Conservation (phyloP, 1,284 basidiomycete genomes). For the Blastosporella zonata region DNA sequence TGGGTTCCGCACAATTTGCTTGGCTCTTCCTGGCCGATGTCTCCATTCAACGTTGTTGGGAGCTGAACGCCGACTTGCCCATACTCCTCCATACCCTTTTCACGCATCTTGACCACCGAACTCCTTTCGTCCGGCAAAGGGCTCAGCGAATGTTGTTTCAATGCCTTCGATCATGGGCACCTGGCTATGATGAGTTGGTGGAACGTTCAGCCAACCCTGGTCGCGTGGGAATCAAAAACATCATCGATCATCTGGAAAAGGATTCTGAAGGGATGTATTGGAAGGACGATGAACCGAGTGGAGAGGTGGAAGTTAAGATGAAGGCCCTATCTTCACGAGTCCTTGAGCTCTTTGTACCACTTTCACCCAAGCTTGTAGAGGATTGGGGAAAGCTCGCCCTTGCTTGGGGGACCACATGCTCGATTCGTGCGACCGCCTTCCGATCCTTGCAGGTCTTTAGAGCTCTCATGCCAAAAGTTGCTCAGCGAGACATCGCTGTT, state of each 20-base stretch:
- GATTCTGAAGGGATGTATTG: slow-evolving; percentile 64
- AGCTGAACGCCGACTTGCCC: slow-evolving; percentile 69
- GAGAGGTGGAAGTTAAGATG: slow-evolving; percentile 64
- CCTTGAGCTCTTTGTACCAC: slow-evolving; percentile 66
- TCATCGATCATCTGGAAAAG: slow-evolving; percentile 56
- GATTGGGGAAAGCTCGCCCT: slow-evolving; percentile 83
- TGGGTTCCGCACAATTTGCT: slow-evolving; percentile 85
- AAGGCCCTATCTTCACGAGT: slow-evolving; percentile 64
- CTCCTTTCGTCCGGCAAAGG: slow-evolving; percentile 65
- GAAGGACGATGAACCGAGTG: slow-evolving; percentile 65
- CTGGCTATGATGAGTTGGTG: slow-evolving; percentile 63
- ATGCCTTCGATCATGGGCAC: slow-evolving; percentile 74
- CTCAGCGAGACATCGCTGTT: slow-evolving; percentile 73
- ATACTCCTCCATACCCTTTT: slow-evolving; percentile 80
- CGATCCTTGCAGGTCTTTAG: slow-evolving; percentile 91
- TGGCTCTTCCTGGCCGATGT: slow-evolving; percentile 85
- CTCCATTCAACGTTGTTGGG: slow-evolving; percentile 77
- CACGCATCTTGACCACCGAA: slow-evolving; percentile 80
- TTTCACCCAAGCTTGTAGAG: slow-evolving; percentile 66
- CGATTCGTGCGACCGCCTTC: slow-evolving; percentile 84
- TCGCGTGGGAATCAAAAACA: slow-evolving; percentile 46
- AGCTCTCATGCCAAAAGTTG: slow-evolving; percentile 73
- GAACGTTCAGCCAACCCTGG: slow-evolving; percentile 49
- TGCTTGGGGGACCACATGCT: slow-evolving; percentile 84
- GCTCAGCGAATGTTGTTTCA: slow-evolving; percentile 79